Base-by-base conservation (phyloP, 768 basidiomycete species). In the Agrocybe chaxingu region DNA sequence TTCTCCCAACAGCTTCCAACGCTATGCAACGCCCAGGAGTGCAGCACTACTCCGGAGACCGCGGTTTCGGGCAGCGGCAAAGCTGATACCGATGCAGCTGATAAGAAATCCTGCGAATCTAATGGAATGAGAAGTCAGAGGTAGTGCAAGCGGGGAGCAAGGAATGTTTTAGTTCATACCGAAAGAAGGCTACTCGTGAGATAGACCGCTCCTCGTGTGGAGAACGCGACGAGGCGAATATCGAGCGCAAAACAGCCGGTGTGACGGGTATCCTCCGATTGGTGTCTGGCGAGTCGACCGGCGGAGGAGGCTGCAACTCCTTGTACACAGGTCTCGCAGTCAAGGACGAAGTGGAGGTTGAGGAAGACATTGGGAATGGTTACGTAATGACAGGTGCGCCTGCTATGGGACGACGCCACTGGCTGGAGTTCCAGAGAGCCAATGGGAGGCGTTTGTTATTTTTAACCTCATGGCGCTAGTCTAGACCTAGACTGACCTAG, bases 101-200 rank as follows among this genome's bases (percentile, higher is more conserved):
- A 93, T 66, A 45, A 93, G 61, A 61, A 91, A 93, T 1, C 89
- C 91, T 2, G 87, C 74, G 64, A 93, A 93, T 51, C 90, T 92
- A 38, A 33, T 49, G 37, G 37, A 10, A 34, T 52, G 33, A 35
- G 7, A 24, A 50, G 16, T 34, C 36, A 18, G 39, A 47, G 16
- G 33, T 19, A 46, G 51, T 51, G 51, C 11, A 38, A 41, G 35
- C 13, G 31, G 19, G 30, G 45, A 33, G 8, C 37, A 44, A 13
- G 39, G 13, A 47, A 13, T 45, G 47, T 31, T 19, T 40, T 45
- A 47, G 36, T 48, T 46, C 60, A 41, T 65, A 88, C 90, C 91
- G 80, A 67, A 92, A 92, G 73, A 93, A 93, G 30, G 91, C 90
- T 45, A 90, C 76, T 10, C 89, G 80, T 35, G 90, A 93, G 46